Evolutionary conservation across 169 alveolate species (phyloP), one percentile per base, ranked within the genome.

Genomic region (Eimeria brunetti): DNA sequence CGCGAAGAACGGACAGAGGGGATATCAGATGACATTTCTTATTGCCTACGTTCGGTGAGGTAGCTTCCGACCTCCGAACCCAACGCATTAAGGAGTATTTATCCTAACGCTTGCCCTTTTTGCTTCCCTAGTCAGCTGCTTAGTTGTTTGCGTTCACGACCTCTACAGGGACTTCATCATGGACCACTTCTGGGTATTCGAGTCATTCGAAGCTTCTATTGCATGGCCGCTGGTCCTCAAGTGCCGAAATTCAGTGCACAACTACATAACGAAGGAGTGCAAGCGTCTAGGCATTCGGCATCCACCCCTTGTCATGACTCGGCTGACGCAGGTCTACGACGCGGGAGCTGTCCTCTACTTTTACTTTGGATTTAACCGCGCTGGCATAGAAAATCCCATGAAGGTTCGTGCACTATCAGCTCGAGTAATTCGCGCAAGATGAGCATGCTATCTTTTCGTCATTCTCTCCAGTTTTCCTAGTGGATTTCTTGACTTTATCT

Each of bases 301-400:
- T 88, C 95, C 94, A 16, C 98, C 97, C 38, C 96, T 97, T 67
- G 96, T 97, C 44, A 96, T 97, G 69, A 94, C 96, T 88, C 96
- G 99, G 94, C 97, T 98, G 84, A 96, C 98, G 71, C 97, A 98
- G 94, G 96, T 97, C 41, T 98, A 98, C 95, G 98, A 97, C 93
- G 96, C 98, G 75, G 99, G 99, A 46, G 98, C 97, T 49, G 97
- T 97, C 58, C 97, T 98, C 94, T 98, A 98, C 94, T 96, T 98
- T 69, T 98, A 98, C 97, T 97, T 98, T 83, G 98, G 98, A 9
- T 97, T 97, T 71, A 84, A 76, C 41, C 95, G 95, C 75, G 78
- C 83, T 38, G 98, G 97, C 44, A 71, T 97, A 16, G 88, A 89
- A 51, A 95, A 96, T 73, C 98, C 98, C 46, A 96, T 97, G 76